These are phyloP conservation scores for Alternaria rosae DNA, from an alignment of 2,329 filamentous ascomycete genomes.

Conservation along the genomic window DNA sequence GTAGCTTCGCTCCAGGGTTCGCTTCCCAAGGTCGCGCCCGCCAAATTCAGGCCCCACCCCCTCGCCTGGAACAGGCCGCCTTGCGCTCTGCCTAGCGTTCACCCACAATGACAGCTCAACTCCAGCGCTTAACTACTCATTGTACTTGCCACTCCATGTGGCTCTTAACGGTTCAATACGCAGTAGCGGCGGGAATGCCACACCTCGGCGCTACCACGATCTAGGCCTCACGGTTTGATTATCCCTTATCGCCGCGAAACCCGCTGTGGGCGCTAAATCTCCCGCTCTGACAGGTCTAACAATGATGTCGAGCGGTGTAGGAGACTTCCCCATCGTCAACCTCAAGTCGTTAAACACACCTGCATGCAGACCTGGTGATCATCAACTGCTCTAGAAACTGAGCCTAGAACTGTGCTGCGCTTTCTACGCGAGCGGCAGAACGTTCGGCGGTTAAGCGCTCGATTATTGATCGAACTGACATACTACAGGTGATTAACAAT, in stretches of 20 bases:
- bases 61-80: background rate
- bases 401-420: background rate
- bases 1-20: no score
- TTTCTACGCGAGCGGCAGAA: background rate
- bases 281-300: background rate
- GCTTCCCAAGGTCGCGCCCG: background rate
- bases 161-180: background rate
- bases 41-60: background rate
- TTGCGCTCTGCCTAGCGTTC: background rate
- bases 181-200: background rate
- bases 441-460: background rate
- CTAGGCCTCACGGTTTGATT: background rate
- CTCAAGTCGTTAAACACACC: background rate
- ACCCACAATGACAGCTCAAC: background rate
- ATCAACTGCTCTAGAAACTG: background rate
- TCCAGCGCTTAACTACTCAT: background rate
- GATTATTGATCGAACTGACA: background rate
- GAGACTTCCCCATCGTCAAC: background rate
- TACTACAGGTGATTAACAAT: background rate
- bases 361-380: background rate
- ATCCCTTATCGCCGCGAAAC: background rate
- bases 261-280: background rate
- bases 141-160: background rate
- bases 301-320: background rate
- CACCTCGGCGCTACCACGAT: background rate